Base-by-base conservation (phyloP, 2,329 filamentous ascomycete species). In the Talaromyces sp. region DNA sequence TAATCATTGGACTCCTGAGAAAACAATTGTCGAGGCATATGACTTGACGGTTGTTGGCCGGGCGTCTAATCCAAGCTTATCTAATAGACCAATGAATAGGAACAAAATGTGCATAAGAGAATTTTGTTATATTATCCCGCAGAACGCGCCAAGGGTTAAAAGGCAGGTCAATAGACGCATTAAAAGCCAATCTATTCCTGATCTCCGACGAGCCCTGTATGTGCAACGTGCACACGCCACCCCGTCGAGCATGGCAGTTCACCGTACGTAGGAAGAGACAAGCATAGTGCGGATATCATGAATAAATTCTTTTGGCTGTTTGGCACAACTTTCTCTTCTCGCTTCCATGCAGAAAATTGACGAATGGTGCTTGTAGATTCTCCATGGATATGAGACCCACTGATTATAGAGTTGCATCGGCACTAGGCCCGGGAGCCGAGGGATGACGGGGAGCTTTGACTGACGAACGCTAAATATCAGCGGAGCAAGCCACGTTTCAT, bases 381-480 rank as follows among this genome's bases (percentile, higher is more conserved):
- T 10, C 19, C 27, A 3, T 39, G 19, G n/a, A 19, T 52, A 41
- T 37, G 33, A 17, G 33, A 33, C 39, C 19, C 45, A 62, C 33
- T 50, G 59, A 61, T 61, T 50, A 61, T 62, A 43, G 47, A 52
- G 60, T 62, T 62, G 60, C 60, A 54, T 62, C 47, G 35, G 25
- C 35, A 54, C 50, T 39, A 56, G n/a, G 27, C 47, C 47, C 7
- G 47, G 25, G 22, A 47, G 45, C 45, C 19, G 47, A 15, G 22
- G 13, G 22, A 31, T 9, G 22, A 17, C 35, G 33, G 45, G 43
- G 59, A 50, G 31, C n/a, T 15, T 22, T 2, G 13, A 37, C 22
- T 17, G 15, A 39, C 2, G 11, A 50, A 62, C 39, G 27, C 27
- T 43, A 62, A 27, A 31, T 7, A 54, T 9, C 35, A 27, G 27